phyloP scores from a whole-genome alignment of 2,329 filamentous ascomycete species.

The Penicillium crustosum region DNA sequence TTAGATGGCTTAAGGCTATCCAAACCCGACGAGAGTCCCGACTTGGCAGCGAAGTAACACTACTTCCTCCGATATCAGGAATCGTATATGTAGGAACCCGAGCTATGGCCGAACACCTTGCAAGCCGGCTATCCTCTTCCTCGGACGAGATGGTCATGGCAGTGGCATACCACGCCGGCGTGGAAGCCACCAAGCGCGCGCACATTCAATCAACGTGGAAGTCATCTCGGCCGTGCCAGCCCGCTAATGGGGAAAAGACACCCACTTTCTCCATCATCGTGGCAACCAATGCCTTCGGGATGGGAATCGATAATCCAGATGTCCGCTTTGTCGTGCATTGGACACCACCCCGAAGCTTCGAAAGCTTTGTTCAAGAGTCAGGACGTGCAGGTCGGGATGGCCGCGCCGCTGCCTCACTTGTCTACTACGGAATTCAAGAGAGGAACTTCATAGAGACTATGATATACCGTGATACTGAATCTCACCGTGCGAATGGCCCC shows the following conservation, averaged over 20 bases:
- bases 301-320: constrained; percentile 96
- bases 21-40: constrained; percentile 66
- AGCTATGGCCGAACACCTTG: constrained; percentile 42
- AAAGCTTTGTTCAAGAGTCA: constrained; percentile 94
- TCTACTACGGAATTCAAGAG: constrained; percentile 90
- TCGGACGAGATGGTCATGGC: constrained; percentile 40
- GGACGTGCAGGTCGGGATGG: constrained; percentile 88
- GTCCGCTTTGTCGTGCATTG: constrained; percentile 95
- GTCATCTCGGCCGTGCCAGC: constrained; percentile 19
- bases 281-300: constrained; percentile 92
- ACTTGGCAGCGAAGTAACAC: constrained; percentile 31
- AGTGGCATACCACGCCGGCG: constrained; percentile 56
- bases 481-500: constrained; percentile 39
- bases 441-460: constrained; percentile 64
- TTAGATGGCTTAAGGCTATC: constrained; percentile 72
- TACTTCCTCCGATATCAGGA: constrained; percentile 42
- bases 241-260: constrained; percentile 22
- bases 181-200: constrained; percentile 68
- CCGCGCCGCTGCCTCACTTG: constrained; percentile 79
- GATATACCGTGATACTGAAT: constrained; percentile 30
- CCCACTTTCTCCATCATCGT: constrained; percentile 87
- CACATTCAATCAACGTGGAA: constrained; percentile 52
- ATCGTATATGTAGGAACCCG: constrained; percentile 50
- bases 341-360: constrained; percentile 90
- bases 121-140: constrained; percentile 32